Conservation (phyloP, 441 rosid species). For the Jatropha multifida region DNA sequence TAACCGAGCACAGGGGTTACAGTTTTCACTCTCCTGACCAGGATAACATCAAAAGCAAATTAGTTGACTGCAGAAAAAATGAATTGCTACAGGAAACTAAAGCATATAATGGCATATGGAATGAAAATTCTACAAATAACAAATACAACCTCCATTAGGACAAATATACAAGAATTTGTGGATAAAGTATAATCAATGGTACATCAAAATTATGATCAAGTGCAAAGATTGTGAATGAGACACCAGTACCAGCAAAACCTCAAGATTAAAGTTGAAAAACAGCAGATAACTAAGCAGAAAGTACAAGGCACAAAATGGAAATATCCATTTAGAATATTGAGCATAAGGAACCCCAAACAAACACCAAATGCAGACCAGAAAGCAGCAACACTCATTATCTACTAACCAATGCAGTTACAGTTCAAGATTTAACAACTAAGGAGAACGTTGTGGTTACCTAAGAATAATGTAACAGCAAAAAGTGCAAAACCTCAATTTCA, state of each 20-base stretch:
- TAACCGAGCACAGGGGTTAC: constrained; percentile 36
- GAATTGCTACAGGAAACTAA: not conserved
- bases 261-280: not conserved
- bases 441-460: not conserved
- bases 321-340: not conserved
- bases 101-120: not conserved
- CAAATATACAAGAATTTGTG: not conserved
- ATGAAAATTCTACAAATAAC: not conserved
- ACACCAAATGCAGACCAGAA: not conserved
- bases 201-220: not conserved
- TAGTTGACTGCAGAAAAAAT: constrained; percentile 8
- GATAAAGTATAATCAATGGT: constrained; percentile 1
- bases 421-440: not conserved
- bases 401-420: not conserved
- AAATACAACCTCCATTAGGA: not conserved
- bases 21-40: constrained; percentile 33
- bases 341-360: no score
- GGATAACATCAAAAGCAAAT: constrained; percentile 11
- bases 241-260: not conserved
- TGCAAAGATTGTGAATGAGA: not conserved
- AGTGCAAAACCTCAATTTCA: not conserved
- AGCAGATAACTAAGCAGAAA: not conserved
- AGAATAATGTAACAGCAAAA: not conserved
- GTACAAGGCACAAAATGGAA: not conserved
- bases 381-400: not conserved